Evolutionary conservation across 2,329 filamentous ascomycete species (phyloP).

Genomic region (Colletotrichum magnum): DNA sequence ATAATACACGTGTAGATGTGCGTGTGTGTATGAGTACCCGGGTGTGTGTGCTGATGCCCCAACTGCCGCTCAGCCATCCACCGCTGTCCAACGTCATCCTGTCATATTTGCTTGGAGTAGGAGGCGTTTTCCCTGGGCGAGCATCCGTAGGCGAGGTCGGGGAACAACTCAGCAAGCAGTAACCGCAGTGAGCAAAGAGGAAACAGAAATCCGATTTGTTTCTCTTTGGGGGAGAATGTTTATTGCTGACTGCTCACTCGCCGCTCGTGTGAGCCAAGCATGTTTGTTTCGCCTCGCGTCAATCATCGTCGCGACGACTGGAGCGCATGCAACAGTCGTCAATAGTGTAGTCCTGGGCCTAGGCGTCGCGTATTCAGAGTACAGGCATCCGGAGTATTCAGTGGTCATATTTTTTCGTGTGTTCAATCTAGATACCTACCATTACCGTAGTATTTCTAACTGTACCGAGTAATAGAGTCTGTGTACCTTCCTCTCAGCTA

Average conservation of each 20-base stretch:
- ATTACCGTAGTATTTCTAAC: too few relatives aligned
- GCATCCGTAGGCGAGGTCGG: slow-evolving; percentile 12
- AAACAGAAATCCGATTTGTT: too few relatives aligned
- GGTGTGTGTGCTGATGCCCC: neutral
- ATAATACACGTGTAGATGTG: neutral
- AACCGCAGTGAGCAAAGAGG: neutral
- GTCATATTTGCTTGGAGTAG: slow-evolving; percentile 8
- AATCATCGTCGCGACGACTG: slow-evolving; percentile 22
- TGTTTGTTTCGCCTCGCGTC: slow-evolving; percentile 30
- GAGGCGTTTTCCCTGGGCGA: slow-evolving; percentile 10
- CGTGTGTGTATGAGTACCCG: too few relatives aligned
- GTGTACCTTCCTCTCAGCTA: too few relatives aligned
- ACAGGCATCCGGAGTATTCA: neutral
- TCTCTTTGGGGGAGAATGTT: too few relatives aligned
- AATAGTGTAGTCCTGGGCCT: slow-evolving; percentile 7
- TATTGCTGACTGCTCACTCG: neutral
- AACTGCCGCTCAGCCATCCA: slow-evolving; percentile 16
- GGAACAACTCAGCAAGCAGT: slow-evolving; percentile 28
- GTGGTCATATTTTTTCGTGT: slow-evolving; percentile 9
- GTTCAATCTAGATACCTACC: neutral
- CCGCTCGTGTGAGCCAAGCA: slow-evolving; percentile 7
- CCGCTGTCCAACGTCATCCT: slow-evolving; percentile 36
- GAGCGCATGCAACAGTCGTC: slow-evolving; percentile 14
- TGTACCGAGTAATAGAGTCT: too few relatives aligned
- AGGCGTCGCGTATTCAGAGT: slow-evolving; percentile 8